A percentile compares a stretch with the other conserved stretches of the same genome.
Conservation (phyloP, 148 eudicot genomes). For the Persicaria maculosa region DNA sequence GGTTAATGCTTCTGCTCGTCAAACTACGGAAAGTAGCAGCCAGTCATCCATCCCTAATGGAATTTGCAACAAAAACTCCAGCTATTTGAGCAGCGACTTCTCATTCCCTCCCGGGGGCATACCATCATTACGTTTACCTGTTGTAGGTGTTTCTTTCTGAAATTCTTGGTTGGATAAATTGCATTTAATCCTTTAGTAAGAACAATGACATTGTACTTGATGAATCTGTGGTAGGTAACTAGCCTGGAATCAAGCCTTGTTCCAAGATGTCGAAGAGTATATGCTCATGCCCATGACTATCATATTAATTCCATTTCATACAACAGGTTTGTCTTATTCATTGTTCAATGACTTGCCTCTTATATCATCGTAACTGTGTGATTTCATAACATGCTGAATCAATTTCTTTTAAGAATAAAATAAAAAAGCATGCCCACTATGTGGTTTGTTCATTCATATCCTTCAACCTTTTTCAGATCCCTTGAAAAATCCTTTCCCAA, state of each 20-base stretch:
- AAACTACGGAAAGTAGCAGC: constrained; percentile 28
- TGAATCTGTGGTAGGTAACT: constrained; percentile 37
- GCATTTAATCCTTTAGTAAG: background rate
- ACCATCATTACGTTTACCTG: constrained; percentile 52
- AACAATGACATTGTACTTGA: background rate
- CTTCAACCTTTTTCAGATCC: too few species aligned
- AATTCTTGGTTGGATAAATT: background rate
- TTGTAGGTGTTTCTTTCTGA: constrained; percentile 33
- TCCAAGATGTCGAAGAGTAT: constrained; percentile 67
- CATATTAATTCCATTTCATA: constrained; percentile 76
- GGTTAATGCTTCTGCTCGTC: constrained; percentile 46
- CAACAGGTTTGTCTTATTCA: constrained; percentile 39
- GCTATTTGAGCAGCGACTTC: constrained; percentile 28
- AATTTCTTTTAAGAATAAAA: too few species aligned
- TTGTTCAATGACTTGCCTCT: background rate
- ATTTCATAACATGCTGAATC: background rate
- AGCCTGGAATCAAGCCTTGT: constrained; percentile 62
- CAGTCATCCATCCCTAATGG: constrained; percentile 39
- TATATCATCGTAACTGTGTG: background rate
- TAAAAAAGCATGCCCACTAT: too few species aligned
- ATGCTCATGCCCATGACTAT: constrained; percentile 86
- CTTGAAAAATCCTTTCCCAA: too few species aligned
- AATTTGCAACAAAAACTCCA: constrained; percentile 25
- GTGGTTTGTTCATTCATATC: too few species aligned
- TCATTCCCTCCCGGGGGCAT: constrained; percentile 37